phyloP scores from a whole-genome alignment of 2,329 filamentous ascomycete species.

The Xylariaceae sp. region DNA sequence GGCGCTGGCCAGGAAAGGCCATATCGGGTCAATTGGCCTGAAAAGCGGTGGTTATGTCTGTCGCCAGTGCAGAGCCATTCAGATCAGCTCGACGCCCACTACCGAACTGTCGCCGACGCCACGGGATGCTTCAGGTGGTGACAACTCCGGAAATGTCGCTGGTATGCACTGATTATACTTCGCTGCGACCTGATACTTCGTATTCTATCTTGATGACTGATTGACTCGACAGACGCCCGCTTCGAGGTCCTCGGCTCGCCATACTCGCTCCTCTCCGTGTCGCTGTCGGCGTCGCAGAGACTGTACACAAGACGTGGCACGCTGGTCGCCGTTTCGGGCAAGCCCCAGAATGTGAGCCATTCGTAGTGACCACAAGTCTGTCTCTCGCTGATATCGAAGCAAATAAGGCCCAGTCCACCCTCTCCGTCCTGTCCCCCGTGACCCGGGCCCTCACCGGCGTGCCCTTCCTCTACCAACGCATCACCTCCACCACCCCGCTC shows the following conservation, averaged over 20 bases:
- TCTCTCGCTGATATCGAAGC: constrained; percentile 9
- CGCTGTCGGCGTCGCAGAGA: constrained; percentile 86
- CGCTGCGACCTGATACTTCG: too few relatives aligned
- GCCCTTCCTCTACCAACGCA: constrained; percentile 90
- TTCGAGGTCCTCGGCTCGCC: constrained; percentile 92
- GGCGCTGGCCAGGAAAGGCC: constrained; percentile 23
- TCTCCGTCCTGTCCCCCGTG: constrained; percentile 82
- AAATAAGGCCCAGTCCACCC: constrained; percentile 76
- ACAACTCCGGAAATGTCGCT: constrained; percentile 44
- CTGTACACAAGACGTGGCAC: constrained; percentile 91
- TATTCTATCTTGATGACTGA: neutral
- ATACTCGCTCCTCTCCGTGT: constrained; percentile 90
- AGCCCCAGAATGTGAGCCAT: constrained; percentile 73
- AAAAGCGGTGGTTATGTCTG: constrained; percentile 38
- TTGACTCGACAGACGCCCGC: constrained; percentile 66
- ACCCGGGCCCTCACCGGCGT: constrained; percentile 76
- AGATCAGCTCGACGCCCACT: constrained; percentile 59
- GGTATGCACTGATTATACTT: constrained; percentile 35
- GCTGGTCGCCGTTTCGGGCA: constrained; percentile 83
- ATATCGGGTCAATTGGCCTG: constrained; percentile 18
- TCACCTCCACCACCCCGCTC: constrained; percentile 82
- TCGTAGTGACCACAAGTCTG: neutral
- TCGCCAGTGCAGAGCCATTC: constrained; percentile 56
- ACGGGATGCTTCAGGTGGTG: constrained; percentile 52
- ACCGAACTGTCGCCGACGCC: constrained; percentile 45